Conservation (phyloP, 139 green algal species). For the Ulvella scutata region DNA sequence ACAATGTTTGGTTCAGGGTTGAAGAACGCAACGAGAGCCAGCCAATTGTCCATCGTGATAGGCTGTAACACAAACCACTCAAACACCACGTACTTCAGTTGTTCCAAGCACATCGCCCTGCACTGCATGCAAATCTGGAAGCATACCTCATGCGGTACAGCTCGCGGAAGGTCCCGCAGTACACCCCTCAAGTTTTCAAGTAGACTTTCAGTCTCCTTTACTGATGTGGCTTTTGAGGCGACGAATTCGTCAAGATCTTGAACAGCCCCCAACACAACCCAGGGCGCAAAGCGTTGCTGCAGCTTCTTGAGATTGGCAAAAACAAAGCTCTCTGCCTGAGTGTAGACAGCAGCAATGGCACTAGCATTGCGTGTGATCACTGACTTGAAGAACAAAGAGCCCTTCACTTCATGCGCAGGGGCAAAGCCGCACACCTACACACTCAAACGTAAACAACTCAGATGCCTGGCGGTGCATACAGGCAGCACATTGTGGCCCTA, state of each 20-base stretch:
- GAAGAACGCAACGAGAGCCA: conserved; percentile 19
- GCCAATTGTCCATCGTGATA: conserved; percentile 29
- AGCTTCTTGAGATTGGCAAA: conserved; percentile 51
- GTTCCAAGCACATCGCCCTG: conserved; percentile 57
- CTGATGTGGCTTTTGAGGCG: conserved; percentile 4
- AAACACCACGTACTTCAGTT: conserved; percentile 38
- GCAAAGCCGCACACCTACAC: conserved; percentile 42
- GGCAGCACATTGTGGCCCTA: conserved; percentile 43
- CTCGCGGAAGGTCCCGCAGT: neutral
- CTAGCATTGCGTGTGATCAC: neutral
- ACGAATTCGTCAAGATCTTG: conserved; percentile 52
- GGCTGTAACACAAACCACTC: conserved; percentile 45
- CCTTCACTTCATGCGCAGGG: conserved; percentile 18
- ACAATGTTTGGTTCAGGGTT: neutral
- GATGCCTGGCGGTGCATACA: conserved; percentile 51
- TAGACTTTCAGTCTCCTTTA: neutral
- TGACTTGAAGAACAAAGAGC: neutral
- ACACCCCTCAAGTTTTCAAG: neutral
- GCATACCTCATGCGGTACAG: neutral
- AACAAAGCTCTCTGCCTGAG: conserved; percentile 9
- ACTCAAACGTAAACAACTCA: conserved; percentile 36
- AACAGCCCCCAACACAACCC: conserved; percentile 43
- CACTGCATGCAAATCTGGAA: conserved; percentile 16
- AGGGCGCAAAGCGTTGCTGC: conserved; percentile 16
- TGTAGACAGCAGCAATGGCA: conserved; percentile 20